Evolutionary conservation across 257 asterid species (phyloP), one percentile per base, ranked within the genome.

Genomic region (Nicotiana noctiflora): DNA sequence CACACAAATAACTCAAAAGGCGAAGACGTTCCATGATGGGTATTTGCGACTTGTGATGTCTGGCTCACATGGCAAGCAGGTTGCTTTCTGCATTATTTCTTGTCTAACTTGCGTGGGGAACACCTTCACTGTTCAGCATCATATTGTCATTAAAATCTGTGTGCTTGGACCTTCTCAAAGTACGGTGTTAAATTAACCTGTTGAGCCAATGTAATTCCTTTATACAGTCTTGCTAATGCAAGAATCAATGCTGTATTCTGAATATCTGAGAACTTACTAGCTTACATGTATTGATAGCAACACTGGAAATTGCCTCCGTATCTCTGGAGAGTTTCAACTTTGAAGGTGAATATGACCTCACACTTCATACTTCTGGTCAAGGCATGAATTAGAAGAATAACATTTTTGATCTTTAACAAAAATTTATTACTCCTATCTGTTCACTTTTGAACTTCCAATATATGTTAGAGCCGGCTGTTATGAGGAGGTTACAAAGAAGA

Each of bases 51-150:
- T 95, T 84, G 83, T 85, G 76, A 83, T 81, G 76, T 82, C 87
- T 86, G 97, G 97, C 82, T 92, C 92, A 59, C 97, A 89, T 80
- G 87, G 92, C 84, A 90, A 91, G 84, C 97, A 95, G 98, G 99
- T 95, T 80, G 72, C 66, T 53, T 76, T 75, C 37, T 67, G 79
- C 84, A 81, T 66, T 76, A 51, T n/a, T 80, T 79, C 37, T 25
- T 46, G 27, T 32, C 56, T 79, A 81, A 64, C 74, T 77, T 14
- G 12, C 51, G 49, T 1, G 29, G 64, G 46, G 80, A 78, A 75
- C 79, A 49, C 19, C 66, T 78, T 75, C 19, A 37, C 55, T 78
- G 75, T 31, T 77, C 49, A 18, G 8, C 15, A 64, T 56, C 81
- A 56, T 55, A 25, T 78, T 76, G 67, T 78, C 81, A 79, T 60